A percentile compares a stretch with the other conserved stretches of the same genome.
Evolutionary conservation across 176 grass and related monocot genomes (phyloP).

Genomic region (Guadua angustifolia): DNA sequence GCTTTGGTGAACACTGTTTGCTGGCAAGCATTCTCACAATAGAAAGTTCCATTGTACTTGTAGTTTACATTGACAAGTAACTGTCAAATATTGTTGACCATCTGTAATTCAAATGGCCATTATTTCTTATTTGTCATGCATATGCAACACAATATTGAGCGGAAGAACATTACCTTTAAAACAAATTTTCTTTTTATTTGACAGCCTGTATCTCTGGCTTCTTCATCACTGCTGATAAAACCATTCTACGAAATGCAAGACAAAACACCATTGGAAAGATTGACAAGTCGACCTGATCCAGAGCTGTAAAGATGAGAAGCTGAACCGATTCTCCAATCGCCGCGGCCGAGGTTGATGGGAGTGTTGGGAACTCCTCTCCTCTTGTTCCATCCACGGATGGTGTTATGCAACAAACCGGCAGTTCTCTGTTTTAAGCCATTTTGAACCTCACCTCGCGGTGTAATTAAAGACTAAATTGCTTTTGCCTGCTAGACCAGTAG

Average conservation of each 20-base stretch:
- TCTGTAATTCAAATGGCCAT: background rate
- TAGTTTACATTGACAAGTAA: conserved; percentile 20
- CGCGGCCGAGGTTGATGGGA: background rate
- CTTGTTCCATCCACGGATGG: background rate
- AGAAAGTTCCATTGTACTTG: background rate
- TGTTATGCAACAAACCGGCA: background rate
- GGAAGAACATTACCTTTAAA: background rate
- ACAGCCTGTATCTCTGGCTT: conserved; percentile 85
- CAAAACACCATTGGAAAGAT: conserved; percentile 76
- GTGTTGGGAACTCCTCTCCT: background rate
- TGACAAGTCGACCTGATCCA: conserved; percentile 58
- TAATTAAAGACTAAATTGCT: conserved; percentile 15
- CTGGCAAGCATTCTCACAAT: background rate
- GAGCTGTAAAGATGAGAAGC: conserved; percentile 8
- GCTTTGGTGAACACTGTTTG: background rate
- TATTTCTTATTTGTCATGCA: background rate
- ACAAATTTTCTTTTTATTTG: conserved; percentile 25
- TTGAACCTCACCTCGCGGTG: background rate
- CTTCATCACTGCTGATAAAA: conserved; percentile 87
- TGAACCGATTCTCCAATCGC: background rate
- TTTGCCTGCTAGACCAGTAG: background rate
- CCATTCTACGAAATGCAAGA: conserved; percentile 71
- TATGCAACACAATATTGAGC: background rate
- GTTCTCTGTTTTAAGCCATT: background rate
- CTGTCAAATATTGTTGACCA: background rate